Percentiles rank a stretch among this genome's conserved stretches.
Conservation (phyloP, 2,329 filamentous ascomycete genomes). For the Xylariaceae sp. region DNA sequence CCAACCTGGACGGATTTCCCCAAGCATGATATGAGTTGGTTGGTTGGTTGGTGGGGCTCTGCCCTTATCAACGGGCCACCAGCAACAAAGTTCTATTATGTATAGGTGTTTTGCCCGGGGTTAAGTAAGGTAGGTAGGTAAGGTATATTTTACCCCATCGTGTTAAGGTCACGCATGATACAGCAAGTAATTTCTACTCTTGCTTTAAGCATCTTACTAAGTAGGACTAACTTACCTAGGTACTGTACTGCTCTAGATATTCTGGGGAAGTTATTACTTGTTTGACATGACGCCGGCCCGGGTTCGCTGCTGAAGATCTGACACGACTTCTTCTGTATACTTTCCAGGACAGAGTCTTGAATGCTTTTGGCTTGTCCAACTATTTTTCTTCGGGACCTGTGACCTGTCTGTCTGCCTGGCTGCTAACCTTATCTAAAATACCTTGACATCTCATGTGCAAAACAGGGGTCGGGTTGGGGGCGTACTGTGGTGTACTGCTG, state of each 20-base stretch:
- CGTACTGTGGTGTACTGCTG: conserved; percentile 22
- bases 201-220: too few species aligned
- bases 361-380: not conserved
- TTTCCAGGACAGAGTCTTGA: too few species aligned
- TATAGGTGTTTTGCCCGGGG: not conserved
- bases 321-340: not conserved
- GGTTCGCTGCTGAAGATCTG: not conserved
- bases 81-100: conserved; percentile 1
- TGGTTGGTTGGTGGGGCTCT: conserved; percentile 10
- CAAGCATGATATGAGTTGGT: conserved; percentile 4
- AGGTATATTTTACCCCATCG: too few species aligned
- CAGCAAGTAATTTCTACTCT: too few species aligned
- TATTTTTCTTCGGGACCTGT: conserved; percentile 1
- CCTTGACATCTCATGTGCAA: conserved; percentile 4
- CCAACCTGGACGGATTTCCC: too few species aligned
- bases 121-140: too few species aligned
- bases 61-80: conserved; percentile 2
- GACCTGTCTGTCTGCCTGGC: conserved; percentile 1
- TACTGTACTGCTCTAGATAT: too few species aligned
- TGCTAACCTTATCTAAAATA: not conserved
- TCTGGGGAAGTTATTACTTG: too few species aligned
- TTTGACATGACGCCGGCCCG: too few species aligned
- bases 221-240: too few species aligned
- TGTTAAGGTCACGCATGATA: too few species aligned
- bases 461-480: conserved; percentile 14